Evolutionary conservation across 2,329 filamentous ascomycete species (phyloP).

Genomic region (Fusarium irregulare): DNA sequence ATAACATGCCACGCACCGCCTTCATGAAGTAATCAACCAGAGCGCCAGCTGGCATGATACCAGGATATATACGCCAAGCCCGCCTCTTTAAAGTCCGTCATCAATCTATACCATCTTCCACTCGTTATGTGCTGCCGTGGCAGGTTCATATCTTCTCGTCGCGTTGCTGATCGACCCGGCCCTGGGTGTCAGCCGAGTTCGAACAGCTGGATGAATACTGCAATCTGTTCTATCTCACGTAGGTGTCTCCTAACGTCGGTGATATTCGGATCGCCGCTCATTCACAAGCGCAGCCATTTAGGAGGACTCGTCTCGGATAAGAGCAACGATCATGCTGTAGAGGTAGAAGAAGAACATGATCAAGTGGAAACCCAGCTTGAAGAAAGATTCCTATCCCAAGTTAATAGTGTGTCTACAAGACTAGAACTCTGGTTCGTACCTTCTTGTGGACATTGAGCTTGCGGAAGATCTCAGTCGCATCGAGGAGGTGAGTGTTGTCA

Average conservation of each 20-base stretch:
- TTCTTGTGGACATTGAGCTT: slow-evolving; percentile 99
- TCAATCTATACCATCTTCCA: slow-evolving; percentile 46
- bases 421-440: slow-evolving; percentile 61
- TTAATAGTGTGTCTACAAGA: slow-evolving; percentile 36
- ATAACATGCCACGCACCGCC: slow-evolving; percentile 37
- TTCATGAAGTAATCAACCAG: slow-evolving; percentile 48
- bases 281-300: slow-evolving; percentile 58
- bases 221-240: slow-evolving; percentile 19
- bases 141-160: slow-evolving; percentile 40
- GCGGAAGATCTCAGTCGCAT: slow-evolving; percentile 98
- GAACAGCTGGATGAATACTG: slow-evolving; percentile 22
- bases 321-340: slow-evolving; percentile 97
- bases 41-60: slow-evolving; percentile 49
- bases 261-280: slow-evolving; percentile 30
- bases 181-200: slow-evolving; percentile 31
- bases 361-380: slow-evolving; percentile 98
- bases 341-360: slow-evolving; percentile 99
- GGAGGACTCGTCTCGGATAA: slow-evolving; percentile 94
- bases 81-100: slow-evolving; percentile 44
- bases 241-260: slow-evolving; percentile 17
- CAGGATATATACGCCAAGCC: slow-evolving; percentile 48
- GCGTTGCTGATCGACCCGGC: slow-evolving; percentile 38
- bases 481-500: slow-evolving; percentile 95
- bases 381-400: slow-evolving; percentile 85
- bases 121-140: slow-evolving; percentile 44